phyloP scores from a whole-genome alignment of 2,329 filamentous ascomycete genomes.

The Aspergillus fumigatiaffinis region DNA sequence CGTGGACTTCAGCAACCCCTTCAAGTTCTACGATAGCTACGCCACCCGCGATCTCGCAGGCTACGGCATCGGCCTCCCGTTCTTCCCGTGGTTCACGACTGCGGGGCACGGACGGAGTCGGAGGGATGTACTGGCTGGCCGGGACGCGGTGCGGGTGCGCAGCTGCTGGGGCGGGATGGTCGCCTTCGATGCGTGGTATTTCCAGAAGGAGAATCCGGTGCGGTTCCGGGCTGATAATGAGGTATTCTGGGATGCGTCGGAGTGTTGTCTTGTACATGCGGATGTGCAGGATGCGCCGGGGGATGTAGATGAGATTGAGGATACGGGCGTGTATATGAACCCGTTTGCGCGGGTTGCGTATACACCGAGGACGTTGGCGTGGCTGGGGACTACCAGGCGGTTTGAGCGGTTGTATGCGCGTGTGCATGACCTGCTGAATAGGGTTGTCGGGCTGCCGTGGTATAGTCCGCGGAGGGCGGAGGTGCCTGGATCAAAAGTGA shows the following conservation, averaged over 20 bases:
- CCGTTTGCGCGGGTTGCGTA: constrained; percentile 72
- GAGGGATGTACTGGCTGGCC: constrained; percentile 58
- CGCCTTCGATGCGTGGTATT: constrained; percentile 46
- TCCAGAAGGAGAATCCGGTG: constrained; percentile 43
- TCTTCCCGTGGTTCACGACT: constrained; percentile 67
- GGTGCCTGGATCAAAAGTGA: constrained; percentile 48
- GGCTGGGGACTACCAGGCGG: constrained; percentile 57
- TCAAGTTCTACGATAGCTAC: constrained; percentile 75
- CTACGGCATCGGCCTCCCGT: constrained; percentile 63
- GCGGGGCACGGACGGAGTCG: constrained; percentile 52
- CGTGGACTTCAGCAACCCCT: constrained; percentile 69
- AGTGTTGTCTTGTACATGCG: constrained; percentile 59
- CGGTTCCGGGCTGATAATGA: constrained; percentile 59
- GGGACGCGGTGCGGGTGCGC: constrained; percentile 61
- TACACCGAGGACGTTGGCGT: constrained; percentile 52
- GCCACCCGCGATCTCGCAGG: constrained; percentile 69
- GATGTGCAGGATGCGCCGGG: constrained; percentile 39
- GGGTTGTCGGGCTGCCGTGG: constrained; percentile 54
- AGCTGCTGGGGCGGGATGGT: constrained; percentile 77
- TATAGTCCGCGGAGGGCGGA: constrained; percentile 60
- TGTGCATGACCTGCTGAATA: constrained; percentile 57
- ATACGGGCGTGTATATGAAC: constrained; percentile 67
- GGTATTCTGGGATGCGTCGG: constrained; percentile 60
- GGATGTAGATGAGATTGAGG: constrained; percentile 31
- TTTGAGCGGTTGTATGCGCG: constrained; percentile 63